Conservation (phyloP, 345 rosid species). For the Pugionium cornutum region DNA sequence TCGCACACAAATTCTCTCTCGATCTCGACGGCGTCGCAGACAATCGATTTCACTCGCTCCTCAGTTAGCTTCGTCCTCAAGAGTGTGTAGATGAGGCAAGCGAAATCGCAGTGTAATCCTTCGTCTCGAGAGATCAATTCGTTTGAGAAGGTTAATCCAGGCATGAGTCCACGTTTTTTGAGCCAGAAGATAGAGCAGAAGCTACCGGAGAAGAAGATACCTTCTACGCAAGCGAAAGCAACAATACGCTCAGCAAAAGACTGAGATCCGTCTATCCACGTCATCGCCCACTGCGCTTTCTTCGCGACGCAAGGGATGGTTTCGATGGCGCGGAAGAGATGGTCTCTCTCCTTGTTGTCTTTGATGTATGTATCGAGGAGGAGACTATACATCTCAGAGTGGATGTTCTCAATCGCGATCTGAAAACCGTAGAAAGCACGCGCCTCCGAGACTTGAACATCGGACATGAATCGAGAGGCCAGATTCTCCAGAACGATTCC, state of each 20-base stretch:
- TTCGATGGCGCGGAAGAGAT: conserved; percentile 66
- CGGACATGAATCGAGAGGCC: conserved; percentile 85
- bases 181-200: conserved; percentile 95
- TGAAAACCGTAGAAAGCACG: conserved; percentile 97
- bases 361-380: conserved; percentile 86
- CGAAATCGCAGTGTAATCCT: conserved; percentile 93
- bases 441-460: conserved; percentile 87
- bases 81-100: conserved; percentile 67
- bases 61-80: conserved; percentile 60
- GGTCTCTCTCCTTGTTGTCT: conserved; percentile 56
- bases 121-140: conserved; percentile 93
- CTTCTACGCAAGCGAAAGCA: conserved; percentile 95
- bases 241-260: conserved; percentile 73
- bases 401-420: conserved; percentile 92
- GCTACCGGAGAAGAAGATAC: conserved; percentile 91
- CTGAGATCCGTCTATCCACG: conserved; percentile 81
- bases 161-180: conserved; percentile 90
- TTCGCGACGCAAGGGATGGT: conserved; percentile 76
- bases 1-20: conserved; percentile 95
- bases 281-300: conserved; percentile 78
- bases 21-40: conserved; percentile 79
- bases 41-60: conserved; percentile 68
- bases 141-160: conserved; percentile 89
- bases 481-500: conserved; percentile 91
- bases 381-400: conserved; percentile 94